phyloP scores from a whole-genome alignment of 1,284 basidiomycete genomes.

The Pyrrhoderma noxium region DNA sequence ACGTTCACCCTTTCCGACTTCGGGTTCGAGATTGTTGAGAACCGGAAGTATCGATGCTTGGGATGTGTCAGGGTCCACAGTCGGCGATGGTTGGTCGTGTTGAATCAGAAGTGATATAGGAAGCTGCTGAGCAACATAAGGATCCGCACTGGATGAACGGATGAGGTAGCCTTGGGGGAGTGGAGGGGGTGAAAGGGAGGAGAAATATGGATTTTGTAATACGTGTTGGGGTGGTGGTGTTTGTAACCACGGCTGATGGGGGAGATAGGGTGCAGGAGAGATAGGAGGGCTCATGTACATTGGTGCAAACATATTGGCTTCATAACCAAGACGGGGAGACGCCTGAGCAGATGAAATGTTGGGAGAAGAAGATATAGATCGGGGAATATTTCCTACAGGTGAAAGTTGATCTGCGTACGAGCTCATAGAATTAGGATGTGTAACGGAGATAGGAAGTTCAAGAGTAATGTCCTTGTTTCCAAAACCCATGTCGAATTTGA shows the following conservation, averaged over 20 bases:
- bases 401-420: slow-evolving; percentile 36
- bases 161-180: slow-evolving; percentile 24
- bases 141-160: slow-evolving; percentile 34
- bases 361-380: slow-evolving; percentile 19
- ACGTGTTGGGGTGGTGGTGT: slow-evolving; percentile 25
- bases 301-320: background rate
- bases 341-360: slow-evolving; percentile 18
- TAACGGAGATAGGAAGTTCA: slow-evolving; percentile 54
- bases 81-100: slow-evolving; percentile 12
- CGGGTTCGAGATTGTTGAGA: slow-evolving; percentile 28
- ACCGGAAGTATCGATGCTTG: slow-evolving; percentile 14
- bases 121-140: slow-evolving; percentile 25
- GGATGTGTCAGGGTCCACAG: slow-evolving; percentile 11
- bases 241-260: slow-evolving; percentile 19
- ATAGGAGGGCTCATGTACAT: slow-evolving; percentile 20
- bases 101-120: slow-evolving; percentile 12
- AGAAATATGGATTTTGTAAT: slow-evolving; percentile 26
- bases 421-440: slow-evolving; percentile 44
- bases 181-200: slow-evolving; percentile 27
- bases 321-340: slow-evolving; percentile 1
- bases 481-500: slow-evolving; percentile 56
- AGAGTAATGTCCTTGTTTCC: slow-evolving; percentile 64
- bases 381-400: background rate
- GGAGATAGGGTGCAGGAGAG: slow-evolving; percentile 23
- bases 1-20: slow-evolving; percentile 54